phyloP scores from a whole-genome alignment of 75 land plant genomes.

The Isoetes taiwanensis region DNA sequence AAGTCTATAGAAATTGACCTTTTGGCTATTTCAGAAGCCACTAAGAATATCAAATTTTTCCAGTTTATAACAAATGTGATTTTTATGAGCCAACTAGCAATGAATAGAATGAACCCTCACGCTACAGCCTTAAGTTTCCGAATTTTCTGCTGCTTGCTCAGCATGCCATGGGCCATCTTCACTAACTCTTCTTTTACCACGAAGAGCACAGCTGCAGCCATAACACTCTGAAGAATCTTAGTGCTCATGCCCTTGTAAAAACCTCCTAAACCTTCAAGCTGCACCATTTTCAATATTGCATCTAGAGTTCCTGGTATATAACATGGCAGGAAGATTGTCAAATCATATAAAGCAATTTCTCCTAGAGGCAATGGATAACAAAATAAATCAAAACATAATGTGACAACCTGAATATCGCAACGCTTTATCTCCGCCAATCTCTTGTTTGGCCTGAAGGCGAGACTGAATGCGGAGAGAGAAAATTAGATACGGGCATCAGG shows the following conservation, averaged over 20 bases:
- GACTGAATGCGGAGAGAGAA: conserved; percentile 30
- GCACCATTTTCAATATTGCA: conserved; percentile 71
- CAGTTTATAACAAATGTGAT: too few relatives aligned
- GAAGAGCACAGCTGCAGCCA: conserved; percentile 83
- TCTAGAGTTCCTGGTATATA: conserved; percentile 57
- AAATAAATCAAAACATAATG: neutral
- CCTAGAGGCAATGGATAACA: neutral
- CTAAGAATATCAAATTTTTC: too few relatives aligned
- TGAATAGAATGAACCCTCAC: too few relatives aligned
- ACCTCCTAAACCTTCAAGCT: conserved; percentile 54
- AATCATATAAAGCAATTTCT: neutral
- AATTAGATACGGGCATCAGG: neutral
- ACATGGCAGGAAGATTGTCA: neutral
- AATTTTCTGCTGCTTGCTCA: conserved; percentile 27
- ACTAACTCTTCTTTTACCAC: conserved; percentile 95
- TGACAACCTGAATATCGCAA: conserved; percentile 62
- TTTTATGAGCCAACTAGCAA: too few relatives aligned
- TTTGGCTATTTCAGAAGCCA: too few relatives aligned
- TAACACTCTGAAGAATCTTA: conserved; percentile 85
- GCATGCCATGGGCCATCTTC: conserved; percentile 34
- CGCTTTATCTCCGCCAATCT: conserved; percentile 47
- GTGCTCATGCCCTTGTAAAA: conserved; percentile 93
- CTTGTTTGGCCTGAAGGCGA: conserved; percentile 91
- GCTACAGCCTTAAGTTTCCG: too few relatives aligned
- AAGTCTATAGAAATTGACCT: too few relatives aligned